phyloP scores from a whole-genome alignment of 257 asterid genomes.

The Capsicum chinense region DNA sequence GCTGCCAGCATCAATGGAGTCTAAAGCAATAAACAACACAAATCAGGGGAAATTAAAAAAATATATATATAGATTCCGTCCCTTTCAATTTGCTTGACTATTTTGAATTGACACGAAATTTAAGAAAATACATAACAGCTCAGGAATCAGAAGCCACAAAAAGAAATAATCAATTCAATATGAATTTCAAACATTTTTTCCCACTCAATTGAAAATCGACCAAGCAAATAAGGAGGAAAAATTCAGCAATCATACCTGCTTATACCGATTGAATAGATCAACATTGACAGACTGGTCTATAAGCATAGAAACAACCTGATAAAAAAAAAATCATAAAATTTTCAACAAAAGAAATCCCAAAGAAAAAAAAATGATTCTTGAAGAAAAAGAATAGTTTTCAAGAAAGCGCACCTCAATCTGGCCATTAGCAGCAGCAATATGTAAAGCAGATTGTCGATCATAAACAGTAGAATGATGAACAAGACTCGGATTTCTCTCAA shows the following conservation, averaged over 20 bases:
- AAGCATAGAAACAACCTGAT: constrained; percentile 74
- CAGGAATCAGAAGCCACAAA: background rate
- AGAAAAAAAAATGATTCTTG: background rate
- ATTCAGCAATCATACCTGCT: constrained; percentile 57
- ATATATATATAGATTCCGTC: background rate
- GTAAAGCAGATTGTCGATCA: constrained; percentile 82
- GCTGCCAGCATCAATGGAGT: constrained; percentile 99
- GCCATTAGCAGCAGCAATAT: constrained; percentile 96
- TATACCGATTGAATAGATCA: constrained; percentile 79
- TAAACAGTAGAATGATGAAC: constrained; percentile 57
- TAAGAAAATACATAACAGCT: background rate
- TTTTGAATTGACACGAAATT: too few species aligned
- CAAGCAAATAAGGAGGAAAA: constrained; percentile 23
- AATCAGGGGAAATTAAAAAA: background rate
- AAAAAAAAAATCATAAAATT: constrained; percentile 23
- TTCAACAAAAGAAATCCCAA: background rate
- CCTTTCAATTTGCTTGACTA: too few species aligned
- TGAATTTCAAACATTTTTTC: background rate
- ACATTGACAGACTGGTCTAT: constrained; percentile 75
- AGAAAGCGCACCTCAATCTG: constrained; percentile 83
- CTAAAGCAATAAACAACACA: constrained; percentile 51
- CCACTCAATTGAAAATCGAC: background rate
- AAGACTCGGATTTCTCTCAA: constrained; percentile 53
- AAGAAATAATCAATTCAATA: background rate
- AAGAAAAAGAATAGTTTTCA: background rate